Percentiles rank a stretch among this genome's conserved stretches.
These are phyloP conservation scores for Urtica urens DNA, from an alignment of 306 rosid species.

Conservation along the genomic window DNA sequence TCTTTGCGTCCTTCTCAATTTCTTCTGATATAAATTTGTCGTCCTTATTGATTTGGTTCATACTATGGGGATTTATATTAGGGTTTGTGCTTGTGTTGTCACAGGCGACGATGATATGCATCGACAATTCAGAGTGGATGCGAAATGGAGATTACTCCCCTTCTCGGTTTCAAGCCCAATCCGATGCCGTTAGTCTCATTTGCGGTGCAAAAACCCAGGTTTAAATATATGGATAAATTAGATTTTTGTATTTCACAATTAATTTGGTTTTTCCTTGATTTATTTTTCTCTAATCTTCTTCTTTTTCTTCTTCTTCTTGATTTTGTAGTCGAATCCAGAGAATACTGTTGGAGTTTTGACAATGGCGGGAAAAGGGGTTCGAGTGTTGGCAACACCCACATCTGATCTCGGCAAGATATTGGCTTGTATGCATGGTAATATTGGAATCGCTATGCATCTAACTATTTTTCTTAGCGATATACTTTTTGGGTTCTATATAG, in stretches of 20 bases:
- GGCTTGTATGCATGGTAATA: constrained; percentile 67
- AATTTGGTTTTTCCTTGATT: constrained; percentile 1
- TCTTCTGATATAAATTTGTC: background rate
- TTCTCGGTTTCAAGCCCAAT: constrained; percentile 63
- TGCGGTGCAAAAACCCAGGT: constrained; percentile 93
- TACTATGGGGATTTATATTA: constrained; percentile 18
- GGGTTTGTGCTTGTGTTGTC: too few relatives aligned
- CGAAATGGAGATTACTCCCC: constrained; percentile 69
- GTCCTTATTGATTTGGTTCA: background rate
- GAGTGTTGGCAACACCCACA: constrained; percentile 38
- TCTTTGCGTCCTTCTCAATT: background rate
- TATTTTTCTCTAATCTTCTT: too few relatives aligned
- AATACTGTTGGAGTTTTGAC: constrained; percentile 73
- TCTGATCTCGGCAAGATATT: constrained; percentile 40
- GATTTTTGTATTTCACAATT: background rate
- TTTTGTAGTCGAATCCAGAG: constrained; percentile 57
- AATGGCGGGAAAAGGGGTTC: constrained; percentile 74
- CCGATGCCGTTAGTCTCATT: constrained; percentile 68
- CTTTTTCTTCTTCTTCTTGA: constrained; percentile 9
- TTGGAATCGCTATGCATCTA: too few relatives aligned
- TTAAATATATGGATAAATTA: background rate
- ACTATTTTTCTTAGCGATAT: background rate
- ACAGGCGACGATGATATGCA: constrained; percentile 77
- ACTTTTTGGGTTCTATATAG: background rate
- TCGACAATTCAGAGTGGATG: constrained; percentile 85